A percentile compares a stretch with the other conserved stretches of the same genome.
Evolutionary conservation across 2,329 filamentous ascomycete genomes (phyloP).

Genomic region (Clarireedia hainanense): DNA sequence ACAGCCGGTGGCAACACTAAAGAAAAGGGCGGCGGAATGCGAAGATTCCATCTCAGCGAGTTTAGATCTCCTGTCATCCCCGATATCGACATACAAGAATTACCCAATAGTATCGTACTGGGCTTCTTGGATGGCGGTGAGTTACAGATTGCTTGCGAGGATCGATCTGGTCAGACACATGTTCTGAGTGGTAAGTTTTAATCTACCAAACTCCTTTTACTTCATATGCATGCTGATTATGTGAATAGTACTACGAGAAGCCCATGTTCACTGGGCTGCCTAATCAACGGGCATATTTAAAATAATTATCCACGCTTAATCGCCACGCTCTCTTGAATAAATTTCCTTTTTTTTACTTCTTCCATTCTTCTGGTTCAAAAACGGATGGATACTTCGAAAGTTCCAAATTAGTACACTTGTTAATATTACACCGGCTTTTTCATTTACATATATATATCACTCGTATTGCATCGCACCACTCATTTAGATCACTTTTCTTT

Average conservation of each 20-base stretch:
- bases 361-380: not conserved
- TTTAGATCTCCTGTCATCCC: slow-evolving; percentile 74
- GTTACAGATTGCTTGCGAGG: slow-evolving; percentile 58
- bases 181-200: slow-evolving; percentile 36
- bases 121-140: slow-evolving; percentile 55
- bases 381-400: not conserved
- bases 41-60: slow-evolving; percentile 79
- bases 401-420: not conserved
- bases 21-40: slow-evolving; percentile 48
- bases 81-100: slow-evolving; percentile 84
- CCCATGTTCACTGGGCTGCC: not conserved
- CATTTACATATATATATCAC: not conserved
- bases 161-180: slow-evolving; percentile 48
- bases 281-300: not conserved
- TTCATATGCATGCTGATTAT: not conserved
- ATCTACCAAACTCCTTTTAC: not conserved
- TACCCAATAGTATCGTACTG: slow-evolving; percentile 72
- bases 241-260: not conserved
- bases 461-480: not conserved
- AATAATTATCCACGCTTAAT: no score
- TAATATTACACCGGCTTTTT: not conserved
- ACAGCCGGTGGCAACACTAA: slow-evolving; percentile 36
- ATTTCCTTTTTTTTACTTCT: not conserved
- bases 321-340: not conserved
- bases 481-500: not conserved